Evolutionary conservation across 2,329 filamentous ascomycete species (phyloP).

Genomic region (Pestalotiopsis sp.): DNA sequence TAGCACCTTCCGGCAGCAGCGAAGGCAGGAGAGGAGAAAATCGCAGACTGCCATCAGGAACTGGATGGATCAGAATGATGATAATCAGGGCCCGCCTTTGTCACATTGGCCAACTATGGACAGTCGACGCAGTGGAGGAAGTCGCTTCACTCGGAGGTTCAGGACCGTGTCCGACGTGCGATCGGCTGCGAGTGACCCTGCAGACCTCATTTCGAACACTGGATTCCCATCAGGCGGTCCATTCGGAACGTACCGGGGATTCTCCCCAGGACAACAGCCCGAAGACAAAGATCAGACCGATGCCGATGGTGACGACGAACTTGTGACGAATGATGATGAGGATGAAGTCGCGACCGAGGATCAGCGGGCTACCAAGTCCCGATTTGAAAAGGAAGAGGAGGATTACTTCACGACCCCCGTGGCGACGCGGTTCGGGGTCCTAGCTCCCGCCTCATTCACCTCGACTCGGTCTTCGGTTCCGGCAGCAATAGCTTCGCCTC

Average conservation of each 20-base stretch:
- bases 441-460: conserved; percentile 31
- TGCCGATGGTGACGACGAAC: conserved; percentile 85
- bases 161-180: conserved; percentile 55
- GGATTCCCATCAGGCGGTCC: conserved; percentile 28
- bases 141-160: conserved; percentile 46
- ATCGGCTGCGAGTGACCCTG: conserved; percentile 64
- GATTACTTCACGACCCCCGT: conserved; percentile 58
- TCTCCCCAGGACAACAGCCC: conserved; percentile 46
- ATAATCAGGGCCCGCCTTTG: conserved; percentile 40
- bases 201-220: conserved; percentile 55
- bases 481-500: conserved; percentile 31
- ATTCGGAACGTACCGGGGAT: conserved; percentile 28
- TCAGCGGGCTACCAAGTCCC: conserved; percentile 20
- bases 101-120: conserved; percentile 52
- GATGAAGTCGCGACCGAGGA: conserved; percentile 48
- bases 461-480: conserved; percentile 24
- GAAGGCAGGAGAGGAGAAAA: conserved; percentile 66
- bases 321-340: conserved; percentile 76
- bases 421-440: conserved; percentile 37
- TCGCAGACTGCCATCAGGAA: conserved; percentile 80
- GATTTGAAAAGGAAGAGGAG: conserved; percentile 36
- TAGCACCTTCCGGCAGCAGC: conserved; percentile 58
- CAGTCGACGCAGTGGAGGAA: conserved; percentile 52
- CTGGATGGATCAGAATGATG: conserved; percentile 81
- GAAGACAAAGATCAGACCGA: conserved; percentile 67